Base-by-base conservation (phyloP, 768 basidiomycete species). In the Hygrocybe coccinea region DNA sequence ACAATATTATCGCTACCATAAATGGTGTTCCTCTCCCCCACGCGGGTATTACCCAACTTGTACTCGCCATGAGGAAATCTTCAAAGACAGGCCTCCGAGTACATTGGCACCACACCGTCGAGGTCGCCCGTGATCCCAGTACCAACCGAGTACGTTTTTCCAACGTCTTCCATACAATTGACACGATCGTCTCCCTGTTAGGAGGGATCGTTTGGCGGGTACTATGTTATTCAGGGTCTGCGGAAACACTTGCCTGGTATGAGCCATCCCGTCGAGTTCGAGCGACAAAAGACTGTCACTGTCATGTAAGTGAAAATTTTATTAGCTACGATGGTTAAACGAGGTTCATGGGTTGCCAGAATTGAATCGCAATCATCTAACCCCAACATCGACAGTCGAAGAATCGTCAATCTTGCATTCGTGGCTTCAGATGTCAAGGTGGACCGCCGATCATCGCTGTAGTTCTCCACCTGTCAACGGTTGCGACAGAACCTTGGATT, bases 211-310 rank as follows among this genome's bases (percentile, higher is more conserved):
- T 76, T 81, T 46, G 77, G 76, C 35, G 80, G 79, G 15, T 69
- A 74, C 50, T 83, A 83, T 64, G 61, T 76, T 47, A 79, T 82
- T 58, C 71, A 72, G 44, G 79, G 80, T n/a, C 71, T 82, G 24
- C 71, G 69, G 45, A 75, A 73, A 61, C 60, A 56, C 25, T 24
- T 73, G 37, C 68, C 75, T 14, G 75, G 70, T 25, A 66, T 68
- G 36, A 53, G 62, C 8, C 57, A 62, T 11, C 65, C 69, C 22
- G 66, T 69, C 12, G 71, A 74, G 24, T 76, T 74, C 58, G 75
- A 76, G 57, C 73, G 81, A 56, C 78, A 77, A 59, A 83, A 83
- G 58, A 73, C 73, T 17, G 77, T 82, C 12, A 74, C 72, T 39
- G 81, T 80, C 21, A 73, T 68, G 81, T 83, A 54, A 62, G 78